Conservation (phyloP, 2,329 filamentous ascomycete genomes). For the Colletotrichum brevisporum region DNA sequence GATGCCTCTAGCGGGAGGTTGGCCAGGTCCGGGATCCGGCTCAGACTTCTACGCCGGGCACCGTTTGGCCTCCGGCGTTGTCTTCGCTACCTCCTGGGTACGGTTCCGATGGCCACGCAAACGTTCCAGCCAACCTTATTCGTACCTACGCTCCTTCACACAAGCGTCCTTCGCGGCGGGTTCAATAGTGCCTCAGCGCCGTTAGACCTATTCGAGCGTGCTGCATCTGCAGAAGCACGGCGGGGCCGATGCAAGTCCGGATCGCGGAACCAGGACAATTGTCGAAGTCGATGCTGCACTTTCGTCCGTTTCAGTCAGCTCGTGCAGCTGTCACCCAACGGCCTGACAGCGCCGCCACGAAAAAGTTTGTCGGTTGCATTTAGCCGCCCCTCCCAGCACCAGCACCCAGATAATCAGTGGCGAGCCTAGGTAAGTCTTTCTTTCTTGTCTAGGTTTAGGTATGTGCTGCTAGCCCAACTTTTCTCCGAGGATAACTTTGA, state of each 20-base stretch:
- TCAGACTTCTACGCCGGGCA: background rate
- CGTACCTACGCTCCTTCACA: background rate
- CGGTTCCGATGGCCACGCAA: background rate
- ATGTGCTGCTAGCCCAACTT: too few relatives aligned
- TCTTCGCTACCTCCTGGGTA: background rate
- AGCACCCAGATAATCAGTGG: too few relatives aligned
- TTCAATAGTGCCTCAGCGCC: conserved; percentile 7
- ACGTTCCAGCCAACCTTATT: conserved; percentile 6
- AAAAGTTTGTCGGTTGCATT: background rate
- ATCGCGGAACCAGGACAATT: conserved; percentile 18
- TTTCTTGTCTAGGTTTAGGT: too few relatives aligned
- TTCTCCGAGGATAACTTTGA: too few relatives aligned
- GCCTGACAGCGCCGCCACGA: background rate
- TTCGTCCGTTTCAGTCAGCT: conserved; percentile 23
- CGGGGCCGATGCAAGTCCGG: conserved; percentile 31
- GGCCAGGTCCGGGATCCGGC: conserved; percentile 8
- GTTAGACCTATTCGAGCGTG: conserved; percentile 20
- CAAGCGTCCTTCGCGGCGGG: background rate
- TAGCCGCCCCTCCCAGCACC: too few relatives aligned
- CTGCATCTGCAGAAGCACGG: conserved; percentile 19
- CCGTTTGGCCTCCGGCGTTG: background rate
- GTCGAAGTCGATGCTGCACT: conserved; percentile 25
- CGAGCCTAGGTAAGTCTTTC: too few relatives aligned
- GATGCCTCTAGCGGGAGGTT: background rate
- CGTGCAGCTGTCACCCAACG: conserved; percentile 22